phyloP scores from a whole-genome alignment of 2,329 filamentous ascomycete species.

The Nannizziopsis barbatae region DNA sequence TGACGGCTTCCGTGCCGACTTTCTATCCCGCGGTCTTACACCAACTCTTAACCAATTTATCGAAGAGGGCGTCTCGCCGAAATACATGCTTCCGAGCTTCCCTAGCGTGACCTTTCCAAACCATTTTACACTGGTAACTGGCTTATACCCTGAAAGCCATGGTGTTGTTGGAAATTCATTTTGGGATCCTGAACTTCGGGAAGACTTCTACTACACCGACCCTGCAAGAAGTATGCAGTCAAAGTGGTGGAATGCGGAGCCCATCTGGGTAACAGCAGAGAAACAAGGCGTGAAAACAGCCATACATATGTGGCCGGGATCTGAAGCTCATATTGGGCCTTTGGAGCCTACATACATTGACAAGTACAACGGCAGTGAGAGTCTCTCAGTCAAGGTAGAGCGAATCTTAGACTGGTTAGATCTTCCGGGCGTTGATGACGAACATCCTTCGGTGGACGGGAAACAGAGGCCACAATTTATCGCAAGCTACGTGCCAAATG shows the following conservation, averaged over 20 bases:
- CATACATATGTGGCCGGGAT: slow-evolving; percentile 98
- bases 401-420: slow-evolving; percentile 77
- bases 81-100: slow-evolving; percentile 89
- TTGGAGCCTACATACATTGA: slow-evolving; percentile 71
- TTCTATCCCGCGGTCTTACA: slow-evolving; percentile 70
- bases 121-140: slow-evolving; percentile 87
- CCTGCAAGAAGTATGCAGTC: slow-evolving; percentile 62
- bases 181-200: slow-evolving; percentile 67
- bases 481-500: slow-evolving; percentile 85
- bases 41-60: slow-evolving; percentile 71
- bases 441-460: slow-evolving; percentile 28
- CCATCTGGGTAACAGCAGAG: slow-evolving; percentile 88
- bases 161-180: slow-evolving; percentile 91
- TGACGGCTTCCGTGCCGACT: slow-evolving; percentile 92
- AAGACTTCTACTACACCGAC: slow-evolving; percentile 82
- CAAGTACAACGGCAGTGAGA: slow-evolving; percentile 68
- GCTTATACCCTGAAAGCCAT: slow-evolving; percentile 83
- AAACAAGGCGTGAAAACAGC: slow-evolving; percentile 64
- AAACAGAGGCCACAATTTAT: slow-evolving; percentile 75
- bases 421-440: slow-evolving; percentile 57
- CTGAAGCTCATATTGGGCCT: slow-evolving; percentile 71
- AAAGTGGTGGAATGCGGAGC: slow-evolving; percentile 93
- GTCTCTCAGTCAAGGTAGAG: slow-evolving; percentile 61
- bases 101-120: slow-evolving; percentile 95
- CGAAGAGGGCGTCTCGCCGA: slow-evolving; percentile 72